Evolutionary conservation across 106 monocot species (phyloP), one percentile per base, ranked within the genome.

Genomic region (Dioscorea dumetorum): DNA sequence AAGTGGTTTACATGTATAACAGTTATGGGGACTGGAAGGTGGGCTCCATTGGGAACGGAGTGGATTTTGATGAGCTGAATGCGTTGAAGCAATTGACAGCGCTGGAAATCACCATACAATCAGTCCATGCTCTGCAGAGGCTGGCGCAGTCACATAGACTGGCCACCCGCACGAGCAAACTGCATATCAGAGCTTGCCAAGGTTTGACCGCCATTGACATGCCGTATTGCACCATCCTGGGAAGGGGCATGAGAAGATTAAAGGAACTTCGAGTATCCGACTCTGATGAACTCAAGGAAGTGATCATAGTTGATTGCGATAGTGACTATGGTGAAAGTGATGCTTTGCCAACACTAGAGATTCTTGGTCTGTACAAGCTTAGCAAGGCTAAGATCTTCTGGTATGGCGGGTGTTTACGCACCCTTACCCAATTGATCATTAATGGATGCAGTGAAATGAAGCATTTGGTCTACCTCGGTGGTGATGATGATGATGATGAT

Each of bases 51-150:
- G 59, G 22, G 8, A 5, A 7, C 4, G 59, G 59, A 5, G 59
- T 59, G n/a, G 22, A 59, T 20, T 59, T 59, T 59, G 22, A 59
- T 59, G 59, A 59, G 59, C 59, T 59, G 6, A 12, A 59, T 22
- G 12, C 20, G 20, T 22, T 59, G 59, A 59, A 59, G 59, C 19
- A 12, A 21, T 21, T 59, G 12, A 59, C n/a, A 7, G 59, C 22
- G 23, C 5, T 59, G n/a, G 59, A 22, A 23, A 20, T 59, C 59
- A 59, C 59, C n/a, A 22, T 59, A 20, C 20, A 19, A 23, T 22
- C 59, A 23, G 59, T 22, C 12, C 22, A 22, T 59, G 59, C 59
- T 21, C 22, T 59, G 59, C 59, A 23, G 11, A 20, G 59, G 22
- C 59, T 59, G 2, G 12, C 22, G 2, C 22, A 19, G 22, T 59